Base-by-base conservation (phyloP, 1,284 basidiomycete species). In the Ceratobasidium theobromae region DNA sequence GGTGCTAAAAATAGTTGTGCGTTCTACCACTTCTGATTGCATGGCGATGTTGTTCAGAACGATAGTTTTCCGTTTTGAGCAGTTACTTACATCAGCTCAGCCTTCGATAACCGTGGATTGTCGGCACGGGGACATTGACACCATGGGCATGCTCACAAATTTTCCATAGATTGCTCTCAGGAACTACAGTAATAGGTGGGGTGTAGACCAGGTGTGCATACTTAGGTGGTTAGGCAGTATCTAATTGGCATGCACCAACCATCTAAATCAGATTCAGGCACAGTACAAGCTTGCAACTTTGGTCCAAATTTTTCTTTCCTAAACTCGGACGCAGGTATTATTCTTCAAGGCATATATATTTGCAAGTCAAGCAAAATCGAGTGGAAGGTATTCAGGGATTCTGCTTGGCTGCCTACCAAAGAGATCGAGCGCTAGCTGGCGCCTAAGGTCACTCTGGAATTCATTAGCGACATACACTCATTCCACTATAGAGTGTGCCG, bases 371-470 rank as follows among this genome's bases (percentile, higher is more conserved):
- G 71, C 72, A 12, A 57, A 68, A 18, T 85, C 85, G 18, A 76
- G 83, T 60, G 76, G 78, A 35, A 77, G 81, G 70, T 76, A 68
- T 14, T 89, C 66, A 78, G 80, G 53, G 90, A 92, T 72, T 94
- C 91, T 78, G 91, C 89, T 21, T 95, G 93, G 93, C 80, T 95
- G 69, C 94, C 92, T 65, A 92, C 93, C 77, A 84, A 93, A 74
- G 93, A 95, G 79, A 86, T 95, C 57, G 78, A 86, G 74, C 76
- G 82, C 43, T 81, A 80, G 48, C 84, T 91, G 30, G 80, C 84
- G 53, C 73, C 76, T 68, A 76, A 82, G 67, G n/a, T n/a, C n/a
- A 94, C 93, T 72, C 95, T 91, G 91, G 73, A 80, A 52, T 82
- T 83, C 66, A 79, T 93, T 70, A 87, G 87, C 76, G 88, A 91